These are phyloP conservation scores for Neonectria hederae DNA, from an alignment of 2,329 filamentous ascomycete genomes.

Conservation along the genomic window DNA sequence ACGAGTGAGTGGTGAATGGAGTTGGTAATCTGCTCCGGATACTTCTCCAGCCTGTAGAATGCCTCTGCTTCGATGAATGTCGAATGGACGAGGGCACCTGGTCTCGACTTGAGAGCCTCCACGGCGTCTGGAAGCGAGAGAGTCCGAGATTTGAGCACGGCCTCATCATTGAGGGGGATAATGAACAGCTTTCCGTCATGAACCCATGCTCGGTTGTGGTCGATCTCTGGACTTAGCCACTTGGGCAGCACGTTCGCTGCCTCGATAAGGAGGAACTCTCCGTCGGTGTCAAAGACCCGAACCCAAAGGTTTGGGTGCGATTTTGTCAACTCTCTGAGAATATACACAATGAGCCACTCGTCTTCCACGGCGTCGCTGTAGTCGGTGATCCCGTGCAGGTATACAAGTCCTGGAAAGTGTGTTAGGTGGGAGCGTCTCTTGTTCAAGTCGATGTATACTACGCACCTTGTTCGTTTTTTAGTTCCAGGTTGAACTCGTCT, in stretches of 20 bases:
- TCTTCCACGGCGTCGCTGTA: slow-evolving; percentile 96
- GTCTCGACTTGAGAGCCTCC: slow-evolving; percentile 63
- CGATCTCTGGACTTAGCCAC: slow-evolving; percentile 93
- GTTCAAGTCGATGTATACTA: not conserved
- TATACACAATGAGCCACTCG: slow-evolving; percentile 95
- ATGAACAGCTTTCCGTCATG: slow-evolving; percentile 79
- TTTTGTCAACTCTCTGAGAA: slow-evolving; percentile 83
- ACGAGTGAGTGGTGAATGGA: slow-evolving; percentile 81
- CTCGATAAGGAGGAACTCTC: slow-evolving; percentile 94
- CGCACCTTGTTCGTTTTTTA: slow-evolving; percentile 67
- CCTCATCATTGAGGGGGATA: slow-evolving; percentile 64
- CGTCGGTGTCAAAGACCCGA: slow-evolving; percentile 85
- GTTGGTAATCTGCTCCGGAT: slow-evolving; percentile 77
- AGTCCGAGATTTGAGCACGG: slow-evolving; percentile 46
- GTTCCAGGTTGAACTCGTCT: slow-evolving; percentile 78
- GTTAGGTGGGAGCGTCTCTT: slow-evolving; percentile 6
- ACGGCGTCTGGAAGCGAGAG: slow-evolving; percentile 74
- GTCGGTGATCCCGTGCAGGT: slow-evolving; percentile 80
- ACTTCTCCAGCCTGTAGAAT: slow-evolving; percentile 87
- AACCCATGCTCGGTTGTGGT: slow-evolving; percentile 90
- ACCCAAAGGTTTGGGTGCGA: slow-evolving; percentile 81
- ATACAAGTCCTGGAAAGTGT: slow-evolving; percentile 56
- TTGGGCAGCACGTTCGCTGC: slow-evolving; percentile 86
- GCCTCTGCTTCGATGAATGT: slow-evolving; percentile 84
- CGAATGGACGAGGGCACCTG: slow-evolving; percentile 73